A percentile compares a stretch with the other conserved stretches of the same genome.
Evolutionary conservation across 495 filamentous ascomycete genomes (phyloP).

Genomic region (Aspergillus homomorphus): DNA sequence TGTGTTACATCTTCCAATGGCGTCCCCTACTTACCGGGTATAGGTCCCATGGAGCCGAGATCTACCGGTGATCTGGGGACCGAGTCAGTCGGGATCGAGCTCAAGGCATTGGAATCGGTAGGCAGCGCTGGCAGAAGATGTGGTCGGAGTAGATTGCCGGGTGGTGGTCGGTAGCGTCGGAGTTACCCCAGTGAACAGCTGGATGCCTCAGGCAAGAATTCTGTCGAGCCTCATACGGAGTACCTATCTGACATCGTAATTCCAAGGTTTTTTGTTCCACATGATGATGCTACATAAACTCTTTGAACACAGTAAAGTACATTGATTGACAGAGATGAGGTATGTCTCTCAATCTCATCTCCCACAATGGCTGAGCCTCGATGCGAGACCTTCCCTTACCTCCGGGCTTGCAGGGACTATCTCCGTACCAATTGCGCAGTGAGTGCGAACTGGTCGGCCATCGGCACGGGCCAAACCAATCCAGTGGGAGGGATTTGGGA

Average conservation of each 20-base stretch:
- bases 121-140: background rate
- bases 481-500: background rate
- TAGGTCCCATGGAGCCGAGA: background rate
- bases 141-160: conserved; percentile 1
- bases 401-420: too few species aligned
- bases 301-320: too few species aligned
- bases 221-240: too few species aligned
- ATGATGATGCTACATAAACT: too few species aligned
- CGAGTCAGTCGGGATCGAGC: background rate
- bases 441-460: background rate
- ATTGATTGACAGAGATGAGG: too few species aligned
- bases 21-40: background rate
- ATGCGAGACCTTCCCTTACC: background rate
- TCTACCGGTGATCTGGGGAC: background rate
- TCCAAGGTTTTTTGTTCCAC: too few species aligned
- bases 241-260: too few species aligned
- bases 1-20: background rate
- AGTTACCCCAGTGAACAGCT: background rate
- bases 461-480: conserved; percentile 6
- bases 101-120: background rate
- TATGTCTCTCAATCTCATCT: too few species aligned
- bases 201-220: background rate
- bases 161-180: background rate
- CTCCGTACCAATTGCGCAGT: too few species aligned
- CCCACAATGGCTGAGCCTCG: conserved; percentile 9